phyloP scores from a whole-genome alignment of 305 asterid species.

The Rubia balearica region DNA sequence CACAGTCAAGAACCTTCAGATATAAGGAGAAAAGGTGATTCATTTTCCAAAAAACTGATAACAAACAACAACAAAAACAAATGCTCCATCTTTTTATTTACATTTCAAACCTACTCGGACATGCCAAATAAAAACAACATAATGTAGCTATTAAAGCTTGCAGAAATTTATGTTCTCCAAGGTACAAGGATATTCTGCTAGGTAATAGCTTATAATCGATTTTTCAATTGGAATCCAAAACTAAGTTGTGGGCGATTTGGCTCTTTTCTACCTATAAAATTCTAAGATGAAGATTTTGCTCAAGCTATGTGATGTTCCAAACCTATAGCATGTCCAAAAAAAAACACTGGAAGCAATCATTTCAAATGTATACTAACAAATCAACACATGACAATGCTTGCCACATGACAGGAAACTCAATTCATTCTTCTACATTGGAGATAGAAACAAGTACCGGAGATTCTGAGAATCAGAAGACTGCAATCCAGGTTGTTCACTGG shows the following conservation, averaged over 20 bases:
- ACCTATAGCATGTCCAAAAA: not conserved
- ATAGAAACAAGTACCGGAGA: conserved; percentile 49
- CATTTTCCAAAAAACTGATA: not conserved
- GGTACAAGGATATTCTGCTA: not conserved
- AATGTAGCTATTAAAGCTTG: not conserved
- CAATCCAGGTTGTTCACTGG: conserved; percentile 51
- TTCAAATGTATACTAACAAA: not conserved
- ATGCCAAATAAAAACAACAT: not conserved
- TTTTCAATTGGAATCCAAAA: not conserved
- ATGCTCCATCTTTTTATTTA: not conserved
- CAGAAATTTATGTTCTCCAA: not conserved
- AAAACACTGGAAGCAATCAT: not conserved
- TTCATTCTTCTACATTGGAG: not conserved
- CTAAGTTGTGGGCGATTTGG: not conserved
- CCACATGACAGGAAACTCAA: not conserved
- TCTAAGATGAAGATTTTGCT: no score
- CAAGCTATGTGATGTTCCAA: no score
- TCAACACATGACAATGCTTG: not conserved
- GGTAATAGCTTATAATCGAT: not conserved
- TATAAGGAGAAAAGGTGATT: not conserved
- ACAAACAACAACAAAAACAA: not conserved
- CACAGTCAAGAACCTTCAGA: not conserved
- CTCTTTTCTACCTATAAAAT: no score
- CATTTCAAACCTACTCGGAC: no score
- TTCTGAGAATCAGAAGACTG: conserved; percentile 61